phyloP scores from a whole-genome alignment of 164 flowering plant species.

The Aristolochia californica region DNA sequence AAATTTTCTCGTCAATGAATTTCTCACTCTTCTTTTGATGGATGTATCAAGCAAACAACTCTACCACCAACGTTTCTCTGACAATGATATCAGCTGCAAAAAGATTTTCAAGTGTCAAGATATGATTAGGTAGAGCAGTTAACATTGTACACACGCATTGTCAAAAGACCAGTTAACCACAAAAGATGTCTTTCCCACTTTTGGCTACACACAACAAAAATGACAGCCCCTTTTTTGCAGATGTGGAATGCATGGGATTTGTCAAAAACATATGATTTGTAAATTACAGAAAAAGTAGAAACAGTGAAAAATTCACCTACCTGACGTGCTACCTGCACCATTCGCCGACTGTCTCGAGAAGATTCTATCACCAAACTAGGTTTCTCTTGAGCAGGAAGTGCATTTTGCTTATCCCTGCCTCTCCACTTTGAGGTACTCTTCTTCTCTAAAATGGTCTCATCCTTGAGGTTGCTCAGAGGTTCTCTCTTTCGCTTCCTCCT shows the following conservation, averaged over 20 bases:
- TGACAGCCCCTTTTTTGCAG: too few species aligned
- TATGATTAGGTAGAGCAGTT: background rate
- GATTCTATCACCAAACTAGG: slow-evolving; percentile 37
- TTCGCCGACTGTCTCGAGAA: slow-evolving; percentile 46
- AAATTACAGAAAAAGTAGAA: background rate
- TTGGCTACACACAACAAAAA: too few species aligned
- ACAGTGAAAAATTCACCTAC: slow-evolving; percentile 32
- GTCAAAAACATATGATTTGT: too few species aligned
- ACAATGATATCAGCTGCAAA: slow-evolving; percentile 52
- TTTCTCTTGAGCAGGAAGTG: slow-evolving; percentile 20
- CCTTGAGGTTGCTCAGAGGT: slow-evolving; percentile 28
- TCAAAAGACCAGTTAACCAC: too few species aligned
- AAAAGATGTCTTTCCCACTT: too few species aligned
- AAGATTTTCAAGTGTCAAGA: slow-evolving; percentile 5
- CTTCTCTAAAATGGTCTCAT: slow-evolving; percentile 23
- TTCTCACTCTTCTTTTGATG: too few species aligned
- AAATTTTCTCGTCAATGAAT: too few species aligned
- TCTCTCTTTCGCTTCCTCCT: slow-evolving; percentile 78
- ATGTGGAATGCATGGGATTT: background rate
- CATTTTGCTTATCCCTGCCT: slow-evolving; percentile 22
- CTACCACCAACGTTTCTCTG: slow-evolving; percentile 38
- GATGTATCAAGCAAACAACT: background rate
- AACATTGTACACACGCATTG: background rate
- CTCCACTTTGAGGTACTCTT: slow-evolving; percentile 19
- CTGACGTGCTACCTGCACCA: slow-evolving; percentile 86